Percentiles rank a stretch among this genome's conserved stretches.
Conservation (phyloP, 805 yeast species). For the Kuraishia hungarica region DNA sequence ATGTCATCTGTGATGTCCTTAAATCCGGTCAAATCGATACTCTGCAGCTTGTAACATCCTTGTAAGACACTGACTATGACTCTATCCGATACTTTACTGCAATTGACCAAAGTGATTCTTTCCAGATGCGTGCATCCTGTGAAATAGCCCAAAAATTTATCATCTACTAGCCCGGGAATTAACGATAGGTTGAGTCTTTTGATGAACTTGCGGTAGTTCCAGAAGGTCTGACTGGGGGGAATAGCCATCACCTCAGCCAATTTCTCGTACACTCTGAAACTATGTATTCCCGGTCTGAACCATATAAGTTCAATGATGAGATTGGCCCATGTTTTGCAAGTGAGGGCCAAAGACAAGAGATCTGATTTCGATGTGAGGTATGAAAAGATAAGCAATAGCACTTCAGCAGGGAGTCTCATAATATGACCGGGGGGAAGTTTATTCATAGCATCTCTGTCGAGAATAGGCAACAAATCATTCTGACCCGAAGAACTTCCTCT, state of each 20-base stretch:
- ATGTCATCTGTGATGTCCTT: conserved; percentile 62
- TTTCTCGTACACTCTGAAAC: conserved; percentile 37
- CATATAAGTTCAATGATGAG: conserved; percentile 73
- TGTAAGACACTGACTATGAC: conserved; percentile 56
- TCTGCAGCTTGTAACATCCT: conserved; percentile 65
- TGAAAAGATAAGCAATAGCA: conserved; percentile 58
- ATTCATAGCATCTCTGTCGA: conserved; percentile 10
- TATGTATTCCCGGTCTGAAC: conserved; percentile 74
- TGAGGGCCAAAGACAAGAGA: conserved; percentile 53
- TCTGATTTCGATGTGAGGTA: conserved; percentile 52
- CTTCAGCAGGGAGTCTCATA: conserved; percentile 46
- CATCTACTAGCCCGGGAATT: conserved; percentile 60
- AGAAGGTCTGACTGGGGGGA: conserved; percentile 40
- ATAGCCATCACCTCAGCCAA: conserved; percentile 47
- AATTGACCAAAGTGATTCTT: conserved; percentile 77
- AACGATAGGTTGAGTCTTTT: conserved; percentile 75
- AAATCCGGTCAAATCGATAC: conserved; percentile 82
- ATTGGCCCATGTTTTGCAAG: conserved; percentile 76
- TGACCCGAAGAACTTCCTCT: not conserved
- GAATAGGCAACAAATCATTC: conserved; percentile 6
- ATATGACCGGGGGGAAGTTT: conserved; percentile 14
- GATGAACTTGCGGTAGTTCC: conserved; percentile 62
- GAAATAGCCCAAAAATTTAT: conserved; percentile 51
- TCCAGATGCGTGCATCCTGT: conserved; percentile 71
- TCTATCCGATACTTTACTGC: conserved; percentile 50